Evolutionary conservation across 1,284 basidiomycete species (phyloP), one percentile per base, ranked within the genome.

Genomic region (Meripilus lineatus): DNA sequence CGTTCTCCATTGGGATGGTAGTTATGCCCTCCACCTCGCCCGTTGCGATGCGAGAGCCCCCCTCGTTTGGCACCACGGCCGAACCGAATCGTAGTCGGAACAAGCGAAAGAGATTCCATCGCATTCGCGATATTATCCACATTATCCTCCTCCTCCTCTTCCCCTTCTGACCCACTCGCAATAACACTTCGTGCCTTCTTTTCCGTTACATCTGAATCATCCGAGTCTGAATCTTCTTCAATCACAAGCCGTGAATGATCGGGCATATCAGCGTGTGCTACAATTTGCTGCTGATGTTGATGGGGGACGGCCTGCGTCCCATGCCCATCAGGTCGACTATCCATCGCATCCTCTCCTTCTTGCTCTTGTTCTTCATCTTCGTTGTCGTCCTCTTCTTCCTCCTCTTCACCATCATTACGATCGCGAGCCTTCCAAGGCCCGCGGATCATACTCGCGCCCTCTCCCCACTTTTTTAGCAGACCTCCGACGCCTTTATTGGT

Each of bases 401-500:
- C 45, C 3, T 45, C 50, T 11, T 20, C 44, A 38, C 46, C 42
- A 20, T 46, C 45, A 17, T 42, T 41, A 42, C 48, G 36, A 37
- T 68, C 71, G 33, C 76, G 67, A 4, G 74, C 57, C 50, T 78
- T 85, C 87, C 87, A 90, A 41, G 76, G 68, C 22, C 74, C 75
- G 21, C 87, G 69, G 43, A 89, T 69, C 66, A 90, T 68, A 56
- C 84, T 89, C 6, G 77, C 87, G 8, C 86, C 87, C 50, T 86
- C 84, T 8, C 87, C 87, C 84, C 85, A 89, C 55, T 68, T 76
- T 58, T 76, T 75, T 47, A 89, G 59, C 17, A 89, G 65, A 1
- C 81, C 84, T 7, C 86, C 87, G 6, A 93, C 79, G 18, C 91
- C 91, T 61, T 89, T 90, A 62, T 92, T 90, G 7, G 88, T 91